Evolutionary conservation across 208 protist species (phyloP).

Genomic region (Leishmania amazonensis): DNA sequence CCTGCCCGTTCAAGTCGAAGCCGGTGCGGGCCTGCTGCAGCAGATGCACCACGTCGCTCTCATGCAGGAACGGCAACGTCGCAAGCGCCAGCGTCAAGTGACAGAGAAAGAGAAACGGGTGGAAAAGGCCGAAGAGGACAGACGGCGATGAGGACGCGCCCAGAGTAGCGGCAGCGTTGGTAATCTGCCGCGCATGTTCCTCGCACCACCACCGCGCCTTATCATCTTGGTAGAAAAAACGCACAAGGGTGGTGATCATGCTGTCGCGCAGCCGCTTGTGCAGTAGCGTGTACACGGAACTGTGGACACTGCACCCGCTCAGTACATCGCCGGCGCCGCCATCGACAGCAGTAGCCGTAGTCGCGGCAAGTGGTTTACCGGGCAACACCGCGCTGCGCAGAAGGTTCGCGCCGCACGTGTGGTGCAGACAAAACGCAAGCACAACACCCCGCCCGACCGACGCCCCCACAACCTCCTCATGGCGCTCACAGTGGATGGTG

Average conservation of each 20-base stretch:
- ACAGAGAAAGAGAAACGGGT: conserved; percentile 56
- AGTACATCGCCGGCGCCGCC: neutral
- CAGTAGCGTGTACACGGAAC: conserved; percentile 47
- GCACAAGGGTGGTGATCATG: conserved; percentile 58
- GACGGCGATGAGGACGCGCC: conserved; percentile 5
- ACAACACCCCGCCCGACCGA: conserved; percentile 46
- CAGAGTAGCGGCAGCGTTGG: neutral
- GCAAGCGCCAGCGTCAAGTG: conserved; percentile 59
- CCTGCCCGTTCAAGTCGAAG: conserved; percentile 67
- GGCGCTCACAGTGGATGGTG: conserved; percentile 40
- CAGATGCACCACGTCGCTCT: conserved; percentile 60
- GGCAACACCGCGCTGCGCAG: conserved; percentile 46
- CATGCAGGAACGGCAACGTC: conserved; percentile 54
- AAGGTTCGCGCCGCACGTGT: conserved; percentile 53
- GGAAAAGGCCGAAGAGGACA: conserved; percentile 17
- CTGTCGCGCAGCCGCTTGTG: conserved; percentile 61
- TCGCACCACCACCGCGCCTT: conserved; percentile 52
- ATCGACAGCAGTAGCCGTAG: neutral
- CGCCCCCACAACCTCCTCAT: conserved; percentile 66
- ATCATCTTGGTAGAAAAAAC: conserved; percentile 70
- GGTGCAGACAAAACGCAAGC: conserved; percentile 57
- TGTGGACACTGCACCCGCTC: conserved; percentile 39
- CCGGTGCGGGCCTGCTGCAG: conserved; percentile 58
- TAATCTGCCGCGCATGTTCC: conserved; percentile 23
- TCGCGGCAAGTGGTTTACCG: neutral